Conservation (phyloP, 228 moss, liverwort and hornwort species). For the Sphagnum magellanicum region DNA sequence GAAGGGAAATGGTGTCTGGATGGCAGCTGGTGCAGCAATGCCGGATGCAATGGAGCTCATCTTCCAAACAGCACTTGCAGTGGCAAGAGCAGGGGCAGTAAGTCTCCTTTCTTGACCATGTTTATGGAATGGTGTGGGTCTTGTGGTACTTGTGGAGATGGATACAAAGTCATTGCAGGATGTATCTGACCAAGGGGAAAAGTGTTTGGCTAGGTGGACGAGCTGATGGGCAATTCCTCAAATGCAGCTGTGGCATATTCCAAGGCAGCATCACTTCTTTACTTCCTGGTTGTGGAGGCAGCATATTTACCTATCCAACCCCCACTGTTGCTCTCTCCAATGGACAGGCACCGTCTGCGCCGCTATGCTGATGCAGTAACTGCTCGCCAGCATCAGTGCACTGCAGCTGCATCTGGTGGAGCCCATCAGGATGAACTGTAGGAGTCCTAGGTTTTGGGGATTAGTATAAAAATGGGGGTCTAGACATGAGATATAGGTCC, state of each 20-base stretch:
- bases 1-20: background rate
- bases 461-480: no score
- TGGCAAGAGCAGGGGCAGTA: conserved; percentile 86
- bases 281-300: conserved; percentile 82
- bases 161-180: no score
- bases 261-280: conserved; percentile 63
- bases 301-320: conserved; percentile 76
- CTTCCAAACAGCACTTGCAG: conserved; percentile 80
- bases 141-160: no score
- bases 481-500: no score
- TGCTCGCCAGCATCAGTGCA: conserved; percentile 74
- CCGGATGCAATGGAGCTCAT: conserved; percentile 98
- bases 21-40: conserved; percentile 75
- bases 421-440: no score
- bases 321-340: conserved; percentile 58
- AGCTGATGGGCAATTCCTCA: conserved; percentile 68
- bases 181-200: no score
- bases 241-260: conserved; percentile 62
- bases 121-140: no score
- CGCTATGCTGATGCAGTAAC: conserved; percentile 75
- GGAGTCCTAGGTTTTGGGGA: no score
- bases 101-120: conserved; percentile 2
- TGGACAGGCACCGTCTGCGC: conserved; percentile 77
- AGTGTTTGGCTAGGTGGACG: conserved; percentile 53
- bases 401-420: conserved; percentile 24